Base-by-base conservation (phyloP, 208 protist species). In the Trypanosomatidae sp. region DNA sequence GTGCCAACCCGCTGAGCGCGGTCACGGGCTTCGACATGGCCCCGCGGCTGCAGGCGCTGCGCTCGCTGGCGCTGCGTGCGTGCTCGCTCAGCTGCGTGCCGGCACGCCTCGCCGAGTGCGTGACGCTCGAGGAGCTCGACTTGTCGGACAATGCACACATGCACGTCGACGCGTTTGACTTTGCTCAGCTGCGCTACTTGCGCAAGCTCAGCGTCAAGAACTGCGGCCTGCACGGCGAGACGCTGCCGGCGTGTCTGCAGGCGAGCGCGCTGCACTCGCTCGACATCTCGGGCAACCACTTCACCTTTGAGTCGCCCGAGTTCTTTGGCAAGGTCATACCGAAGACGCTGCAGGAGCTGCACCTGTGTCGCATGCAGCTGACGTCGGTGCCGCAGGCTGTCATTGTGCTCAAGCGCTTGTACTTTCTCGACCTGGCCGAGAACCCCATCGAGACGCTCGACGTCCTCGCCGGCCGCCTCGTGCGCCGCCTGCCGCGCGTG, bases 361-460 rank as follows among this genome's bases (percentile, higher is more conserved):
- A 84, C 42, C 61, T 92, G 0, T 60, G 68, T 4, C 46, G 40
- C n/a, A 60, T 84, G 56, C 39, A 69, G 2, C 63, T 92, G n/a
- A 71, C 49, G 11, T 63, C 69, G 0, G 75, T 86, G 22, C 83
- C 83, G 23, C 75, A 66, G 26, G 75, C 82, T 19, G 55, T 92
- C 20, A 58, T 62, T 5, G 53, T 61, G 39, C 66, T 92, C 16
- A 59, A 56, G 26, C 62, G 75, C 20, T 52, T 88, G 6, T 53
- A 56, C 39, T 66, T 45, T 13, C 58, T 92, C 21, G 83, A 92
- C 50, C 61, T 92, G 15, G 61, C 78, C 0, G 49, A 78, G 41
- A 92, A 92, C 60, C 62, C 83, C 1, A 69, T 92, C 21, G 69
- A 83, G 48, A 87, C 83, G 24, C 56, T 92, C 5, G 78, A 88